These are phyloP conservation scores for Phytophthora pinifolia DNA, from an alignment of 352 stramenopile species.

Conservation along the genomic window DNA sequence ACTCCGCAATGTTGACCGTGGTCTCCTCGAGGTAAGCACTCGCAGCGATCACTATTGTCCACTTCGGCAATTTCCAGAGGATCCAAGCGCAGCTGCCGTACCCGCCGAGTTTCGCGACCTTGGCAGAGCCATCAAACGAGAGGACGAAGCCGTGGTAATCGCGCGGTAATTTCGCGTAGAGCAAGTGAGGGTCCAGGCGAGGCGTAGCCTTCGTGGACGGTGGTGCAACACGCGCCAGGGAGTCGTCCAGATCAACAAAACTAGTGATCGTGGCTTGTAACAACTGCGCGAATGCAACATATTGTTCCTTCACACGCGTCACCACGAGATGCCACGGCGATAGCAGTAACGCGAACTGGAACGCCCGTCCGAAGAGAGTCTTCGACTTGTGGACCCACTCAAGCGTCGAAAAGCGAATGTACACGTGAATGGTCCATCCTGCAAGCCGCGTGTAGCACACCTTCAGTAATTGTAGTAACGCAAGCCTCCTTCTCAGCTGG, in stretches of 20 bases:
- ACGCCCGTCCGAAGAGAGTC: conserved; percentile 1
- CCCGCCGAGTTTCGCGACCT: conserved; percentile 1
- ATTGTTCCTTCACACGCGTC: background rate
- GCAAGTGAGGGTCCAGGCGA: background rate
- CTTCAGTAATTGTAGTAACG: conserved; percentile 6
- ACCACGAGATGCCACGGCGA: conserved; percentile 16
- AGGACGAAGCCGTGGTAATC: conserved; percentile 6
- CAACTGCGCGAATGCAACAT: conserved; percentile 4
- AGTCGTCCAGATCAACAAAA: conserved; percentile 1
- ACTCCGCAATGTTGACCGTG: background rate
- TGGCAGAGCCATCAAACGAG: conserved; percentile 23
- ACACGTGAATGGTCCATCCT: conserved; percentile 3
- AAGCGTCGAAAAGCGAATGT: conserved; percentile 17
- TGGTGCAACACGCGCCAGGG: background rate
- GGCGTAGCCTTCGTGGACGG: background rate
- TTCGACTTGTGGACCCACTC: conserved; percentile 19
- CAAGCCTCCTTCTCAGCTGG: conserved; percentile 10
- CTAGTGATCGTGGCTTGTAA: conserved; percentile 2
- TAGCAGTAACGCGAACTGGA: conserved; percentile 10
- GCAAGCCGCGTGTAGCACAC: conserved; percentile 13
- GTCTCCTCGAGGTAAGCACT: background rate
- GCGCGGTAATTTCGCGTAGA: background rate
- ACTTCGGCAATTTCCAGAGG: background rate
- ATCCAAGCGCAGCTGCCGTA: conserved; percentile 12
- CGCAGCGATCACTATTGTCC: background rate